phyloP scores from a whole-genome alignment of 257 asterid genomes.

The Cinchona pubescens region DNA sequence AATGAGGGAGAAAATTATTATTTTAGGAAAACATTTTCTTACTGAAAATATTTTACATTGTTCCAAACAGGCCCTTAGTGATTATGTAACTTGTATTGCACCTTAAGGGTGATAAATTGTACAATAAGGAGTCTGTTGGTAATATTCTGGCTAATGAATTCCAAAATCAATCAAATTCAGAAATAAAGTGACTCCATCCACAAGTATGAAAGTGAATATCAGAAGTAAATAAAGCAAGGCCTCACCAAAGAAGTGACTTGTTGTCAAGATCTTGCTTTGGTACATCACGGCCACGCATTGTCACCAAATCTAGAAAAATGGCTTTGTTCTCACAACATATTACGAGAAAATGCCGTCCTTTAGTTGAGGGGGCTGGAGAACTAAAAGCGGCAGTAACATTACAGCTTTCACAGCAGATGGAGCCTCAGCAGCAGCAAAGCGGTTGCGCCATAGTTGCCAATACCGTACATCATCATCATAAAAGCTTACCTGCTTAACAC shows the following conservation, averaged over 20 bases:
- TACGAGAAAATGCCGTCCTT: conserved; percentile 96
- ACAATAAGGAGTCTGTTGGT: neutral
- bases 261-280: conserved; percentile 97
- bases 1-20: no score
- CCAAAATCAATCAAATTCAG: neutral
- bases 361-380: conserved; percentile 89
- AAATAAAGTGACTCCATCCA: neutral
- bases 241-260: conserved; percentile 85
- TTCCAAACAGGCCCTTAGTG: no score
- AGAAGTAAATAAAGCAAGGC: conserved; percentile 23
- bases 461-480: conserved; percentile 91
- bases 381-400: conserved; percentile 72
- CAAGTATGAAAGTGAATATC: neutral
- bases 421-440: conserved; percentile 94
- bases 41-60: no score
- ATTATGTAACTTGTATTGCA: neutral
- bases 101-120: neutral
- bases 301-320: conserved; percentile 90
- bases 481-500: conserved; percentile 99
- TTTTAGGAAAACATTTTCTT: no score
- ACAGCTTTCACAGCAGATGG: conserved; percentile 80
- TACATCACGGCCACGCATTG: conserved; percentile 99
- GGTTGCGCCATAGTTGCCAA: conserved; percentile 91
- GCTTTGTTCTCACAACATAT: conserved; percentile 98
- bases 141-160: neutral